phyloP scores from a whole-genome alignment of 495 filamentous ascomycete species.

The Lindgomyces ingoldianus region DNA sequence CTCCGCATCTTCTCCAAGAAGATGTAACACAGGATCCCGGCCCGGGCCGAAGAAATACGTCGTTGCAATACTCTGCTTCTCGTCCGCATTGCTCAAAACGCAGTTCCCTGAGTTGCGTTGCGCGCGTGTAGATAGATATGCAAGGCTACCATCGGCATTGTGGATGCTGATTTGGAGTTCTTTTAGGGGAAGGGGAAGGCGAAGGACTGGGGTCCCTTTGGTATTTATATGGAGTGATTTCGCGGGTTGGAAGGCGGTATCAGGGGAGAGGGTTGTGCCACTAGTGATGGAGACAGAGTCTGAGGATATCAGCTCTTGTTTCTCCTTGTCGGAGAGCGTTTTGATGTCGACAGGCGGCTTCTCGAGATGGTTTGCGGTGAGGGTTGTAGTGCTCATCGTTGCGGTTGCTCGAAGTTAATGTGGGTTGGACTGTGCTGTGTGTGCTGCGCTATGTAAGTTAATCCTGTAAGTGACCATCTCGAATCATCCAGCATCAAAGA shows the following conservation, averaged over 20 bases:
- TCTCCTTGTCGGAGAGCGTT: slow-evolving; percentile 17
- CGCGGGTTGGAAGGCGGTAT: slow-evolving; percentile 42
- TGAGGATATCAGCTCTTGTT: slow-evolving; percentile 21
- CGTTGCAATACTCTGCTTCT: slow-evolving; percentile 45
- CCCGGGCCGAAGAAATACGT: slow-evolving; percentile 56
- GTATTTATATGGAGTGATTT: slow-evolving; percentile 51
- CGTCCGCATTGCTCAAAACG: slow-evolving; percentile 37
- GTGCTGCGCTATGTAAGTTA: not conserved
- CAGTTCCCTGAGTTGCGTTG: slow-evolving; percentile 49
- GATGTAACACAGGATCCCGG: slow-evolving; percentile 41
- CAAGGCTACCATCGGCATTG: slow-evolving; percentile 41
- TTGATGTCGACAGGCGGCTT: slow-evolving; percentile 15
- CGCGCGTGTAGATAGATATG: slow-evolving; percentile 51
- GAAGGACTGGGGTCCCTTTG: slow-evolving; percentile 48
- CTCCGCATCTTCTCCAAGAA: slow-evolving; percentile 34
- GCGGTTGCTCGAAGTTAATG: not conserved
- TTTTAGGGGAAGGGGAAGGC: slow-evolving; percentile 48
- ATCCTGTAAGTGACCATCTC: not conserved
- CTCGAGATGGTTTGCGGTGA: slow-evolving; percentile 1
- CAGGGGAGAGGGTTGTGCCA: slow-evolving; percentile 14
- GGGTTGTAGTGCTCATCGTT: slow-evolving; percentile 9
- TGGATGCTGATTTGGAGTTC: slow-evolving; percentile 53
- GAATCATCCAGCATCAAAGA: not conserved
- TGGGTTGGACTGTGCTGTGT: not conserved
- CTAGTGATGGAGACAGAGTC: slow-evolving; percentile 25